These are phyloP conservation scores for Pseudozyma pruni DNA, from an alignment of 1,284 basidiomycete species.

Conservation along the genomic window DNA sequence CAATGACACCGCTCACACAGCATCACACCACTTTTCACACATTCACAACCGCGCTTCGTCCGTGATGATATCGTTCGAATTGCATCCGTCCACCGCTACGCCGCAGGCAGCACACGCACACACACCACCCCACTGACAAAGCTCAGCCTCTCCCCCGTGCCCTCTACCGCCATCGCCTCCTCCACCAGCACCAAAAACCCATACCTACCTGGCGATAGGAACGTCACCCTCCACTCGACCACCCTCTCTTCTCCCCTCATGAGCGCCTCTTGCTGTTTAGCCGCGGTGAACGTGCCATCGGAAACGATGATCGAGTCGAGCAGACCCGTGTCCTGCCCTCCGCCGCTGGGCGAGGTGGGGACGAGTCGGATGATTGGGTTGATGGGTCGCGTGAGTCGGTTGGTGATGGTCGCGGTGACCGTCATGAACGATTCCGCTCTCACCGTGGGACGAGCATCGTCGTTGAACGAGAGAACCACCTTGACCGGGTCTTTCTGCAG, in stretches of 20 bases:
- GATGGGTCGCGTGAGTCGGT: conserved; percentile 15
- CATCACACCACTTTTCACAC: neutral
- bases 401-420: conserved; percentile 12
- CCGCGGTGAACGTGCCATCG: conserved; percentile 23
- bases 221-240: conserved; percentile 21
- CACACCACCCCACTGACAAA: conserved; percentile 7
- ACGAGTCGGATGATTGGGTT: conserved; percentile 39
- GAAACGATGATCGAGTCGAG: conserved; percentile 15
- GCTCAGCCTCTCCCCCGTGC: conserved; percentile 8
- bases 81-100: neutral
- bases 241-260: neutral
- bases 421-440: conserved; percentile 15
- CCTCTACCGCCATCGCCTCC: conserved; percentile 4
- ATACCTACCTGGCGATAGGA: conserved; percentile 22
- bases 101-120: conserved; percentile 13
- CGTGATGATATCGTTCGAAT: neutral
- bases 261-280: neutral
- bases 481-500: conserved; percentile 20
- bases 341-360: conserved; percentile 7
- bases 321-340: conserved; percentile 1
- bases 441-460: too few relatives aligned
- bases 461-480: conserved; percentile 6
- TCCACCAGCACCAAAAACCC: conserved; percentile 28
- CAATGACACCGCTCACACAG: neutral
- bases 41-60: neutral